Evolutionary conservation across 2,329 filamentous ascomycete species (phyloP).

Genomic region (Cladosporium colombiae): DNA sequence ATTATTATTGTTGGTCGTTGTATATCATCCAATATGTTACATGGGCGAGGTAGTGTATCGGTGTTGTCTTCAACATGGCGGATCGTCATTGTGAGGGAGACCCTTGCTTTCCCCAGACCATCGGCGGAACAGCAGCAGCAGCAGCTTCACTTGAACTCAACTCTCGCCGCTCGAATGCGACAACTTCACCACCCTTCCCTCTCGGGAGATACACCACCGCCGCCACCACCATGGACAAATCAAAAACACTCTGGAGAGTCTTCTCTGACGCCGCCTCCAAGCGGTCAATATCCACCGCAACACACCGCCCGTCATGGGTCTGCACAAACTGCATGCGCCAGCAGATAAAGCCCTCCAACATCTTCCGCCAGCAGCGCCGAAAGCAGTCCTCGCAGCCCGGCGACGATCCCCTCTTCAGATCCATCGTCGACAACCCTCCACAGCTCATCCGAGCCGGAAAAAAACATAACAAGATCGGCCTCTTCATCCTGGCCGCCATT

Average conservation of each 20-base stretch:
- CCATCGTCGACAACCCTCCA: slow-evolving; percentile 83
- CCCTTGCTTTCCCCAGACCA: slow-evolving; percentile 7
- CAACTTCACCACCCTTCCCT: slow-evolving; percentile 1
- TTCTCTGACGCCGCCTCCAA: slow-evolving; percentile 13
- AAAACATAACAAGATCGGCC: slow-evolving; percentile 61
- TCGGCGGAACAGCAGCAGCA: not conserved
- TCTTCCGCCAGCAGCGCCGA: slow-evolving; percentile 37
- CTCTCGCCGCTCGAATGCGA: slow-evolving; percentile 8
- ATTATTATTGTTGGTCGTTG: not conserved
- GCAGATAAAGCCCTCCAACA: slow-evolving; percentile 25
- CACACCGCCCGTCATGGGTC: slow-evolving; percentile 23
- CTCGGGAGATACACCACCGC: not conserved
- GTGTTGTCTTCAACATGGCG: not conserved
- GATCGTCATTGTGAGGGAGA: not conserved
- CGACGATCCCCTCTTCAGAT: slow-evolving; percentile 78
- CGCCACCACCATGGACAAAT: slow-evolving; percentile 24
- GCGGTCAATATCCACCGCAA: slow-evolving; percentile 15
- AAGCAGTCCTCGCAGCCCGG: slow-evolving; percentile 54
- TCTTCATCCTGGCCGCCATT: slow-evolving; percentile 61
- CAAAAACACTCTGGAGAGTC: slow-evolving; percentile 24
- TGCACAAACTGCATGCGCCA: slow-evolving; percentile 40
- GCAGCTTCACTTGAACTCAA: not conserved
- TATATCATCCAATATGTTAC: not conserved
- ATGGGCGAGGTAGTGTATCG: not conserved
- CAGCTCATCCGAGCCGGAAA: slow-evolving; percentile 73